These are phyloP conservation scores for Septoria petroselini DNA, from an alignment of 2,329 filamentous ascomycete genomes.

Conservation along the genomic window DNA sequence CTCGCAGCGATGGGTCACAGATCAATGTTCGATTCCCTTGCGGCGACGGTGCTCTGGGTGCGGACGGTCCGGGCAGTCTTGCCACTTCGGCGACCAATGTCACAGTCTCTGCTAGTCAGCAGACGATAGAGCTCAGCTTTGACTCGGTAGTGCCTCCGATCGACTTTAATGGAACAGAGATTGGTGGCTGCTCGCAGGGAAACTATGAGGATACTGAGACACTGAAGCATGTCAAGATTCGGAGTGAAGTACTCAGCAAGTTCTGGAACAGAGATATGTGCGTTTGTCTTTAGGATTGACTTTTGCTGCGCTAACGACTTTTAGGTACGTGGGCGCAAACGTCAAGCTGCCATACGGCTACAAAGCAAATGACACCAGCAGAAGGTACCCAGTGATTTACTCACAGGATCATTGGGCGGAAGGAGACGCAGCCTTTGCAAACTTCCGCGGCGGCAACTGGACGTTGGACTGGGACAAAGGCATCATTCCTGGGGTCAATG, in stretches of 20 bases:
- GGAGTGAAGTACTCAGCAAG: constrained; percentile 38
- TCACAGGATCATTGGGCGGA: constrained; percentile 38
- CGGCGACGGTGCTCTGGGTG: constrained; percentile 36
- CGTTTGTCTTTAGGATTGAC: background rate
- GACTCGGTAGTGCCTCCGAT: constrained; percentile 31
- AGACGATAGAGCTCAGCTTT: constrained; percentile 37
- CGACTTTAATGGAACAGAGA: constrained; percentile 37
- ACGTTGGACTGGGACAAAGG: constrained; percentile 37
- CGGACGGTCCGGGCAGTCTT: constrained; percentile 37
- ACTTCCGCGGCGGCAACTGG: constrained; percentile 19
- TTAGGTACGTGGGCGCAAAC: constrained; percentile 40
- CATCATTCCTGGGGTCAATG: constrained; percentile 33
- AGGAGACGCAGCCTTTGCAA: constrained; percentile 12
- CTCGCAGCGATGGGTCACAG: constrained; percentile 39
- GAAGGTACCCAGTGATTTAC: constrained; percentile 40
- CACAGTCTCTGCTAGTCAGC: constrained; percentile 31
- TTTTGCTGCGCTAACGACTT: background rate
- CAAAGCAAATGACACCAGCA: constrained; percentile 32
- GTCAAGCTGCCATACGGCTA: constrained; percentile 40
- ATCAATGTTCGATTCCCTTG: constrained; percentile 40
- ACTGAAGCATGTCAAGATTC: constrained; percentile 41
- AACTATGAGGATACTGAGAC: constrained; percentile 39
- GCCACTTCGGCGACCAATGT: constrained; percentile 31
- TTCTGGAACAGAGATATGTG: constrained; percentile 38
- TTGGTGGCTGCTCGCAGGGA: constrained; percentile 41